These are phyloP conservation scores for Pseudisothecium myosuroides DNA, from an alignment of 225 moss, liverwort and hornwort species.

Conservation along the genomic window DNA sequence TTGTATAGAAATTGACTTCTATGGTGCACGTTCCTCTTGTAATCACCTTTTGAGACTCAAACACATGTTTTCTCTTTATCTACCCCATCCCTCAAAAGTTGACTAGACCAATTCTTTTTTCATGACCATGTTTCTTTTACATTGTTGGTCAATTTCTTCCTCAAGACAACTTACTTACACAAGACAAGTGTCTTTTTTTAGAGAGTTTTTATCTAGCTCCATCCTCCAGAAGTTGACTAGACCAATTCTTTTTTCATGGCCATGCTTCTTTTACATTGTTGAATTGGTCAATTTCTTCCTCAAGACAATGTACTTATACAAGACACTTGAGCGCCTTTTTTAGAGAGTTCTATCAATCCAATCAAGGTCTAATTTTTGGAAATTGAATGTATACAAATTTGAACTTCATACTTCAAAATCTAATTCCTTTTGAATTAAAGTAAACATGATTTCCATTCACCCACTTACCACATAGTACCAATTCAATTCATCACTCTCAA, in stretches of 20 bases:
- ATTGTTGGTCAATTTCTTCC: background rate
- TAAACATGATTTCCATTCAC: background rate
- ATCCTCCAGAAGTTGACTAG: background rate
- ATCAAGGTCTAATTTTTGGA: too few relatives aligned
- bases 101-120: background rate
- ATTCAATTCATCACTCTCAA: background rate
- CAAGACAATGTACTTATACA: background rate
- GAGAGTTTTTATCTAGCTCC: too few relatives aligned
- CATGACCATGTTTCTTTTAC: too few relatives aligned
- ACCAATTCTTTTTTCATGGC: background rate
- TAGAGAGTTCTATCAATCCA: fast-evolving
- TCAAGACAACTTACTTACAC: background rate
- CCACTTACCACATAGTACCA: background rate
- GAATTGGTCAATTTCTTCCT: too few relatives aligned
- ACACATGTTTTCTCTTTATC: background rate
- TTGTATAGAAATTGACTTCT: background rate
- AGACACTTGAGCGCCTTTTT: background rate
- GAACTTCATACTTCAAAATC: background rate
- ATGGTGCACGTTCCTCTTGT: fast-evolving
- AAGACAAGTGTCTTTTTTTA: too few relatives aligned
- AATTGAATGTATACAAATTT: background rate
- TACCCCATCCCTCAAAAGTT: background rate
- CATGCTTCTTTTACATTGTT: background rate
- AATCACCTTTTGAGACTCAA: background rate
- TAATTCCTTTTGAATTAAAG: background rate